These are phyloP conservation scores for Coemansia sp. DNA, from an alignment of 192 early-diverging fungal species.

Conservation along the genomic window DNA sequence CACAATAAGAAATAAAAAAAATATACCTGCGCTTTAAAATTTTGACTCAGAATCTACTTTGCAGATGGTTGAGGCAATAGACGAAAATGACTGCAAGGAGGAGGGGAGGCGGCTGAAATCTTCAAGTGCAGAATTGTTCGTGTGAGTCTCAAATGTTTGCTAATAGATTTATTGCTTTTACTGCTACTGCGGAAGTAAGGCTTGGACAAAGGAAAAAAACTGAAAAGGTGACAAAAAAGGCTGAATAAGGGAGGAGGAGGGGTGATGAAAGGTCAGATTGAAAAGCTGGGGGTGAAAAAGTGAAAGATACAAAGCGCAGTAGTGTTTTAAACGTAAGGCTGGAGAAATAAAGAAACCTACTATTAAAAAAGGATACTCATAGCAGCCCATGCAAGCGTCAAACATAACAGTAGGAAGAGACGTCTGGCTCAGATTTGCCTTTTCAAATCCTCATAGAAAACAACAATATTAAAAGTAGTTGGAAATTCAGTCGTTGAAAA, in stretches of 20 bases:
- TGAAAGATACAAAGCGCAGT: neutral
- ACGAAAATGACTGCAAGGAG: neutral
- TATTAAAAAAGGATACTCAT: neutral
- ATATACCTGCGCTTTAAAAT: neutral
- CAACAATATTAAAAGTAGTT: too few species aligned
- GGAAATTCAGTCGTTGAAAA: neutral
- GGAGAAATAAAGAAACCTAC: neutral
- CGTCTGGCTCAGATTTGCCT: neutral
- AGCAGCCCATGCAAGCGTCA: conserved; percentile 5
- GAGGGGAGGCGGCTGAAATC: neutral
- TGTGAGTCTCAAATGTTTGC: conserved; percentile 1
- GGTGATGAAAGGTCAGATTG: neutral
- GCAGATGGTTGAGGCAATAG: neutral
- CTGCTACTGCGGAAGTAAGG: neutral
- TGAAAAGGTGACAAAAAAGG: neutral
- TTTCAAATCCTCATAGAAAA: too few species aligned
- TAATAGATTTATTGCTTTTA: neutral
- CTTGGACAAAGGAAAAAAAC: neutral
- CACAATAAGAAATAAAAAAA: neutral
- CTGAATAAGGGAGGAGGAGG: neutral
- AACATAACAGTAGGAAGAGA: conserved; percentile 4
- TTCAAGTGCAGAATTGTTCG: neutral
- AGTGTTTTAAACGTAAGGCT: neutral
- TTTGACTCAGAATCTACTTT: neutral
- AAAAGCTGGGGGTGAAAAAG: neutral